phyloP scores from a whole-genome alignment of 2,329 filamentous ascomycete species.

The Triangularia setosa region DNA sequence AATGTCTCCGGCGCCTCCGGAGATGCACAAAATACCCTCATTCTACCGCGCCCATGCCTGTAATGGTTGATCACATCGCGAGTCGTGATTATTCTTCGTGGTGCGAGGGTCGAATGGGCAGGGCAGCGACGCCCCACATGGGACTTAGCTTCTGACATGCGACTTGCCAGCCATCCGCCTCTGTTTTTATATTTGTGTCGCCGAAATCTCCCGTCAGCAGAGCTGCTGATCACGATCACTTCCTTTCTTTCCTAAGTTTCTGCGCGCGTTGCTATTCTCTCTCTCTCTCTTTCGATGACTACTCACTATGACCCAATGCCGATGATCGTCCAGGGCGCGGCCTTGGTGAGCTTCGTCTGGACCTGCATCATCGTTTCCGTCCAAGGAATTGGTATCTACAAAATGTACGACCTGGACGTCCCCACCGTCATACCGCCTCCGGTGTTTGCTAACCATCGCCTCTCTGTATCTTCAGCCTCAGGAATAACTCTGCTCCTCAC shows the following conservation, averaged over 20 bases:
- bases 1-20: background rate
- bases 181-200: slow-evolving; percentile 6
- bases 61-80: background rate
- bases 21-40: slow-evolving; percentile 4
- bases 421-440: background rate
- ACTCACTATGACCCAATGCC: slow-evolving; percentile 25
- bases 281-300: background rate
- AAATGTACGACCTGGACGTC: slow-evolving; percentile 44
- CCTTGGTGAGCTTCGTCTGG: slow-evolving; percentile 51
- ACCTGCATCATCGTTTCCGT: slow-evolving; percentile 49
- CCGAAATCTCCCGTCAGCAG: slow-evolving; percentile 10
- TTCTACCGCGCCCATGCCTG: background rate
- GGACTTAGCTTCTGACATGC: slow-evolving; percentile 3
- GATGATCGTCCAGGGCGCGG: slow-evolving; percentile 35
- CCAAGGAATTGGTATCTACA: slow-evolving; percentile 52
- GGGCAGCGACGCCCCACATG: slow-evolving; percentile 15
- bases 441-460: slow-evolving; percentile 8
- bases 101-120: background rate
- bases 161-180: background rate
- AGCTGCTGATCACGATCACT: background rate
- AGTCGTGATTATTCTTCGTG: background rate
- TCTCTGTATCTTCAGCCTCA: slow-evolving; percentile 40
- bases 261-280: slow-evolving; percentile 24
- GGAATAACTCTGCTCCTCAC: slow-evolving; percentile 48
- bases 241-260: slow-evolving; percentile 16